phyloP scores from a whole-genome alignment of 2,329 filamentous ascomycete species.

The Talaromyces sp. region DNA sequence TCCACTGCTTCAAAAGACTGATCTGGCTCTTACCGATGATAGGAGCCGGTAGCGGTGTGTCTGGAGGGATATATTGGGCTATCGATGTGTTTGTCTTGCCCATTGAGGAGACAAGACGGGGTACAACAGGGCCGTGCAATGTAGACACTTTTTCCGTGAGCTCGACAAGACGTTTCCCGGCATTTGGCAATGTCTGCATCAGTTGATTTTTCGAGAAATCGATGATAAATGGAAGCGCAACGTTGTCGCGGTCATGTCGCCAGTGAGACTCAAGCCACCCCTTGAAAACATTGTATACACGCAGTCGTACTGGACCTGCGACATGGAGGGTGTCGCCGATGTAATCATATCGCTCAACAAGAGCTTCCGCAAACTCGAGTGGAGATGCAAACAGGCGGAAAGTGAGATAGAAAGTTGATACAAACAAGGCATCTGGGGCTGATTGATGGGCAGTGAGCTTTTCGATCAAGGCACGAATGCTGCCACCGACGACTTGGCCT shows the following conservation, averaged over 20 bases:
- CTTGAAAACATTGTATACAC: conserved; percentile 96
- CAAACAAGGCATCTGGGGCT: conserved; percentile 85
- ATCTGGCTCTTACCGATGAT: conserved; percentile 72
- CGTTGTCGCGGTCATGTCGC: conserved; percentile 74
- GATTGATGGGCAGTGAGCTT: conserved; percentile 88
- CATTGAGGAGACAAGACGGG: conserved; percentile 77
- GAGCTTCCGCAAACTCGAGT: conserved; percentile 67
- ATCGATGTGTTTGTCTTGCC: conserved; percentile 79
- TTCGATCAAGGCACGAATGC: conserved; percentile 86
- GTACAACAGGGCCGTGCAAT: conserved; percentile 69
- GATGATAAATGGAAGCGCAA: conserved; percentile 70
- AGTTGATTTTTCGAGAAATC: conserved; percentile 75
- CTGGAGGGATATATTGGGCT: conserved; percentile 64
- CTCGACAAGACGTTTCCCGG: conserved; percentile 75
- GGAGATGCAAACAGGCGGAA: conserved; percentile 91
- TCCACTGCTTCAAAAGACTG: conserved; percentile 67
- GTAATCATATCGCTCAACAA: conserved; percentile 92
- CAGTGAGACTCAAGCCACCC: conserved; percentile 96
- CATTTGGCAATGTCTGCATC: conserved; percentile 63
- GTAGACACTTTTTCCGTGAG: conserved; percentile 73
- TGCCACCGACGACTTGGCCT: conserved; percentile 88
- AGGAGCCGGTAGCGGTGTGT: conserved; percentile 66
- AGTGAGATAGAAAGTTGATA: conserved; percentile 92
- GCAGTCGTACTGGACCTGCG: conserved; percentile 74
- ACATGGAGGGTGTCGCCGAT: conserved; percentile 72